phyloP scores from a whole-genome alignment of 2,329 filamentous ascomycete genomes.

The Aureobasidium musti region DNA sequence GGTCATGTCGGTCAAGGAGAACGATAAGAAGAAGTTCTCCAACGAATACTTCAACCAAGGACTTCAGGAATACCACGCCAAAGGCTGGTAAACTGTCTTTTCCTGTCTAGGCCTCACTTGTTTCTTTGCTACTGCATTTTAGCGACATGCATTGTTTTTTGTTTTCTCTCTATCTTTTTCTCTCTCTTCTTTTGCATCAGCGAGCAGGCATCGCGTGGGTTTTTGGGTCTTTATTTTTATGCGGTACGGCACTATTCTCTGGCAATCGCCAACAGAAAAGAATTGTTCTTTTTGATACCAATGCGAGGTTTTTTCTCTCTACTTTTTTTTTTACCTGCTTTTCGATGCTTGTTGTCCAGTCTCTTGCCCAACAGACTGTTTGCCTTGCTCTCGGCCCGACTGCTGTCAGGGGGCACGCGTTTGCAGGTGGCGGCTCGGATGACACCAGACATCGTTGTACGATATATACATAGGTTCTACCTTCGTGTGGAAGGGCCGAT shows the following conservation, averaged over 20 bases:
- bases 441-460: conserved; percentile 5
- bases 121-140: conserved; percentile 29
- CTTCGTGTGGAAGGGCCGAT: conserved; percentile 17
- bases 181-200: conserved; percentile 23
- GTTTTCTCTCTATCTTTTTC: too few relatives aligned
- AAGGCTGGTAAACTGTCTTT: conserved; percentile 66
- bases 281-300: conserved; percentile 29
- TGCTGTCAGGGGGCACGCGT: not conserved
- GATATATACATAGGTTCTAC: conserved; percentile 24
- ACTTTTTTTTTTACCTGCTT: conserved; percentile 13
- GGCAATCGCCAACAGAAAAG: conserved; percentile 24
- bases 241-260: conserved; percentile 18
- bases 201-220: conserved; percentile 25
- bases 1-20: conserved; percentile 43
- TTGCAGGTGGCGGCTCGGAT: not conserved
- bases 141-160: conserved; percentile 28
- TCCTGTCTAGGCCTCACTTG: not conserved
- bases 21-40: conserved; percentile 61
- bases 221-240: conserved; percentile 10
- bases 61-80: conserved; percentile 79
- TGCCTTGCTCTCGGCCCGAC: conserved; percentile 15
- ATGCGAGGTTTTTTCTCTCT: conserved; percentile 8
- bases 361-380: not conserved
- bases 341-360: not conserved
- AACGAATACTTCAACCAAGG: conserved; percentile 85